A percentile compares a stretch with the other conserved stretches of the same genome.
These are phyloP conservation scores for Cercospora sp. DNA, from an alignment of 2,329 filamentous ascomycete genomes.

Conservation along the genomic window DNA sequence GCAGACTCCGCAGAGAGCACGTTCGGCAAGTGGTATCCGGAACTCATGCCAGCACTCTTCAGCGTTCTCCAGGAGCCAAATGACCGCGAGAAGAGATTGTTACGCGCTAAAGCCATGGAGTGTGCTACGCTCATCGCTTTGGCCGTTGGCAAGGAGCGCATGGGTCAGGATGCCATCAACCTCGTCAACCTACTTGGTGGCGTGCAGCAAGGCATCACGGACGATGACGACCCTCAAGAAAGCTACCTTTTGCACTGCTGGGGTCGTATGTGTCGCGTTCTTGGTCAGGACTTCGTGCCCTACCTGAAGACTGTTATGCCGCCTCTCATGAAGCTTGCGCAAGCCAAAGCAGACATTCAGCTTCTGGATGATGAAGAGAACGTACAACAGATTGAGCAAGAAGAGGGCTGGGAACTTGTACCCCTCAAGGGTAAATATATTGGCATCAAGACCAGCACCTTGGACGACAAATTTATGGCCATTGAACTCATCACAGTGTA, in stretches of 20 bases:
- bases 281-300: slow-evolving; percentile 85
- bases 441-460: slow-evolving; percentile 92
- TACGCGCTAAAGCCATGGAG: slow-evolving; percentile 98
- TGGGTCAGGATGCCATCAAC: slow-evolving; percentile 82
- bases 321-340: slow-evolving; percentile 83
- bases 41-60: slow-evolving; percentile 91
- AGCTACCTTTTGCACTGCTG: slow-evolving; percentile 98
- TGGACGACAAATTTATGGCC: slow-evolving; percentile 99
- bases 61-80: slow-evolving; percentile 86
- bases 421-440: slow-evolving; percentile 97
- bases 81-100: slow-evolving; percentile 86
- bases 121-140: slow-evolving; percentile 94
- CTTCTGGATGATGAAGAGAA: slow-evolving; percentile 93
- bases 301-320: slow-evolving; percentile 94
- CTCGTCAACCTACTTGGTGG: slow-evolving; percentile 83
- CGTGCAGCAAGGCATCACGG: slow-evolving; percentile 83
- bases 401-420: slow-evolving; percentile 96
- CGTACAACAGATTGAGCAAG: slow-evolving; percentile 86
- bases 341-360: slow-evolving; percentile 96
- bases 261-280: slow-evolving; percentile 96
- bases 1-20: slow-evolving; percentile 96
- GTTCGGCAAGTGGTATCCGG: slow-evolving; percentile 93
- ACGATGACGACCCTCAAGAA: slow-evolving; percentile 91
- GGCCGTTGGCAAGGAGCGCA: slow-evolving; percentile 89
- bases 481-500: slow-evolving; percentile 98